A percentile compares a stretch with the other conserved stretches of the same genome.
Conservation (phyloP, 352 stramenopile genomes). For the Pythium myriotylum region DNA sequence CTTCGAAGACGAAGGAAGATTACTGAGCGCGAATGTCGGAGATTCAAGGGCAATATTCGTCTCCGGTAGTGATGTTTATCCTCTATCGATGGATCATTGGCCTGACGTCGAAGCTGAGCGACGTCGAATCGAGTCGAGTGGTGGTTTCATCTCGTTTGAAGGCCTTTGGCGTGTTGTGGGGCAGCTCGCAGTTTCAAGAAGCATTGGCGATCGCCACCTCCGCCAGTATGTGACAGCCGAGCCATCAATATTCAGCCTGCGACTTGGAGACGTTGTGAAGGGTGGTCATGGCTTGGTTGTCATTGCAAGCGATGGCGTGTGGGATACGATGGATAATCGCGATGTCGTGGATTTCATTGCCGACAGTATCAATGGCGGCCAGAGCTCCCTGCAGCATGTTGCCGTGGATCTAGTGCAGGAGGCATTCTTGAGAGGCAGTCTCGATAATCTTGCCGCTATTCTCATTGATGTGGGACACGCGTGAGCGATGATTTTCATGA, state of each 20-base stretch:
- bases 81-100: constrained; percentile 66
- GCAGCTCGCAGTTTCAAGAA: constrained; percentile 91
- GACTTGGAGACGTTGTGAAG: constrained; percentile 8
- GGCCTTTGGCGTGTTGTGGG: constrained; percentile 89
- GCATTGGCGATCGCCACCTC: constrained; percentile 90
- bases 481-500: background rate
- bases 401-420: constrained; percentile 87
- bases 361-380: constrained; percentile 24
- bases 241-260: constrained; percentile 68
- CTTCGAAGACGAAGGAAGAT: constrained; percentile 49
- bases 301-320: constrained; percentile 77
- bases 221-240: constrained; percentile 79
- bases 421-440: constrained; percentile 93
- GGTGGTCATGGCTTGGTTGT: constrained; percentile 28
- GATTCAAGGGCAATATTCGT: constrained; percentile 78
- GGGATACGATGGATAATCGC: constrained; percentile 64
- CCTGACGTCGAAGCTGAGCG: constrained; percentile 54
- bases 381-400: constrained; percentile 26
- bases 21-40: constrained; percentile 82
- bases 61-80: constrained; percentile 1
- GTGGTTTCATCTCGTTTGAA: constrained; percentile 68
- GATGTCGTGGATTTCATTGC: constrained; percentile 56
- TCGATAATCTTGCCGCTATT: constrained; percentile 94
- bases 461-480: constrained; percentile 34
- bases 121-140: constrained; percentile 71